Evolutionary conservation across 139 green algal genomes (phyloP).

Genomic region (Trebouxia sp.): DNA sequence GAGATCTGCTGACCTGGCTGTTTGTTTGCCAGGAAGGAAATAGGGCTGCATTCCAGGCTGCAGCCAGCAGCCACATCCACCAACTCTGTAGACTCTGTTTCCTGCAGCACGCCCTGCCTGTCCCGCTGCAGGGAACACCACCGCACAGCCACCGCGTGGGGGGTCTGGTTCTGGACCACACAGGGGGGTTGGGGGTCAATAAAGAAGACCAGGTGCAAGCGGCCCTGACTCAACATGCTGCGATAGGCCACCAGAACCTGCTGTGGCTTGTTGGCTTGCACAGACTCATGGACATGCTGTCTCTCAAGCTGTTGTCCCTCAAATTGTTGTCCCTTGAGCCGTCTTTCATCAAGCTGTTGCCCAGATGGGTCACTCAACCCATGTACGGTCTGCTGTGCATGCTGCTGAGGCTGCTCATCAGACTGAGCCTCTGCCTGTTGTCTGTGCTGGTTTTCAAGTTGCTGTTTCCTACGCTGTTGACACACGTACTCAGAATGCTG

Average conservation of each 20-base stretch:
- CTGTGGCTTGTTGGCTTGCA: not conserved
- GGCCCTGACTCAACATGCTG: not conserved
- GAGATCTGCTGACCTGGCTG: too few species aligned
- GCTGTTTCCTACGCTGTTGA: too few species aligned
- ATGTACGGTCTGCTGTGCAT: too few species aligned
- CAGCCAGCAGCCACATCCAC: too few species aligned
- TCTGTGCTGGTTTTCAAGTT: too few species aligned
- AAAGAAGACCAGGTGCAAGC: slow-evolving; percentile 46
- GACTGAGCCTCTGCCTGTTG: too few species aligned
- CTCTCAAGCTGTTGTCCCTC: not conserved
- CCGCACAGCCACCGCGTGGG: slow-evolving; percentile 22
- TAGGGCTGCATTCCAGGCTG: too few species aligned
- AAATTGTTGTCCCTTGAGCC: not conserved
- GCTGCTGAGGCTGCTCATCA: too few species aligned
- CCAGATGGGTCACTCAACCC: not conserved
- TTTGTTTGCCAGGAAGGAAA: not conserved
- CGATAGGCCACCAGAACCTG: slow-evolving; percentile 37
- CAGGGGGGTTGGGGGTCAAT: slow-evolving; percentile 45
- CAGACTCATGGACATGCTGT: too few species aligned
- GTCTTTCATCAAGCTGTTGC: not conserved
- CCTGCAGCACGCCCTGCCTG: slow-evolving; percentile 14
- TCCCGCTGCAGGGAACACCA: slow-evolving; percentile 22
- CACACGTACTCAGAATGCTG: too few species aligned
- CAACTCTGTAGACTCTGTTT: not conserved
- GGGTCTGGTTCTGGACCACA: slow-evolving; percentile 31